Evolutionary conservation across 495 filamentous ascomycete species (phyloP).

Genomic region (Letharia lupina): DNA sequence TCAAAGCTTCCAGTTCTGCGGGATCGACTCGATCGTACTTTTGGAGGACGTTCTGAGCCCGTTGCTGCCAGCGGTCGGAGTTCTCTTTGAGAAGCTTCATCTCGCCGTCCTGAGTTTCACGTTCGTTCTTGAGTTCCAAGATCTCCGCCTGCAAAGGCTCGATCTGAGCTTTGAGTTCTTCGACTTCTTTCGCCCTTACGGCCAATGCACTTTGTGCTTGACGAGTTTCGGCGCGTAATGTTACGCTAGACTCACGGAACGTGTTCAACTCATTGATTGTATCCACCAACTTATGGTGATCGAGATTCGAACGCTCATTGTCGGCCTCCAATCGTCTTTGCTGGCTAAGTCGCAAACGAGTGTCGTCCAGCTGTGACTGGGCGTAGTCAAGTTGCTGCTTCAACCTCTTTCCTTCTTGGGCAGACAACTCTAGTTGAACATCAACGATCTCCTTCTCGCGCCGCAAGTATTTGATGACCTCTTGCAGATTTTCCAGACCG

Average conservation of each 20-base stretch:
- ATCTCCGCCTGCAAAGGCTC: slow-evolving; percentile 74
- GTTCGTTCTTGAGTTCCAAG: slow-evolving; percentile 68
- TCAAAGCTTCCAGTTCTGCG: slow-evolving; percentile 78
- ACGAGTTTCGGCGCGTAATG: slow-evolving; percentile 74
- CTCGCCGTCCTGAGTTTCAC: slow-evolving; percentile 73
- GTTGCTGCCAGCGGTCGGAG: slow-evolving; percentile 84
- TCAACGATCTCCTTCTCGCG: slow-evolving; percentile 97
- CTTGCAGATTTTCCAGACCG: slow-evolving; percentile 66
- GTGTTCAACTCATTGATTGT: slow-evolving; percentile 91
- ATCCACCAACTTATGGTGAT: slow-evolving; percentile 81
- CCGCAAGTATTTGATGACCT: slow-evolving; percentile 83
- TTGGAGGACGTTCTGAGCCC: slow-evolving; percentile 85
- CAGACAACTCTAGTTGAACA: slow-evolving; percentile 80
- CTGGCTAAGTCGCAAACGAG: slow-evolving; percentile 75
- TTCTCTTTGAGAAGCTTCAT: slow-evolving; percentile 77
- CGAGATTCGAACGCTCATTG: slow-evolving; percentile 56
- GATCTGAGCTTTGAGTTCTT: slow-evolving; percentile 64
- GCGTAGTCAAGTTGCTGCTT: slow-evolving; percentile 85
- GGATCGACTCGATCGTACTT: slow-evolving; percentile 95
- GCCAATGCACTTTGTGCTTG: slow-evolving; percentile 65
- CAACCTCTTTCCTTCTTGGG: slow-evolving; percentile 75
- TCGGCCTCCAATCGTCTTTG: slow-evolving; percentile 73
- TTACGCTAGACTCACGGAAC: slow-evolving; percentile 85
- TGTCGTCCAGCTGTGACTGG: slow-evolving; percentile 77
- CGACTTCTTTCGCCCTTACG: slow-evolving; percentile 63